Percentiles rank a stretch among this genome's conserved stretches.
Conservation (phyloP, 352 stramenopile species). For the Phytophthora cryptogea region DNA sequence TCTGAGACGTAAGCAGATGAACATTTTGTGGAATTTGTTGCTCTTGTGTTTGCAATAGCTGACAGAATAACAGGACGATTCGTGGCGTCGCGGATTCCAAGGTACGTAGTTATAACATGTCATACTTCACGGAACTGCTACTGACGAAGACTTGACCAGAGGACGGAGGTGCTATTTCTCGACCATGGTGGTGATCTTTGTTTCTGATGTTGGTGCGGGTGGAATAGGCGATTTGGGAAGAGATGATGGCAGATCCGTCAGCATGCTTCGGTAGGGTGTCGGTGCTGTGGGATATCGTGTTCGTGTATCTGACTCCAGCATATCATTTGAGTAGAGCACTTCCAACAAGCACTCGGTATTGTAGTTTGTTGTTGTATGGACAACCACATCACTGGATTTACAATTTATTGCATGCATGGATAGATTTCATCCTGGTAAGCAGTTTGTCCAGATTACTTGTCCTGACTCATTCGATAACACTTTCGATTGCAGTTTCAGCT, state of each 20-base stretch:
- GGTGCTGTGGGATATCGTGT: not conserved
- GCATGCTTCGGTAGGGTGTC: conserved; percentile 69
- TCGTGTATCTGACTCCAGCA: conserved; percentile 2
- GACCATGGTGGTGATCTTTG: not conserved
- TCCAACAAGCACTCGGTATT: conserved; percentile 72
- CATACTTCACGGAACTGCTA: conserved; percentile 2
- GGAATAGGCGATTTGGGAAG: conserved; percentile 82
- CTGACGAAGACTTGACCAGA: conserved; percentile 15
- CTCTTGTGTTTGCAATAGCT: conserved; percentile 5
- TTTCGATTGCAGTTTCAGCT: conserved; percentile 68
- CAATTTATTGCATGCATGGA: not conserved
- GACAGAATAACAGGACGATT: conserved; percentile 52
- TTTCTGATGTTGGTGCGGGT: not conserved
- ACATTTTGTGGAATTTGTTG: not conserved
- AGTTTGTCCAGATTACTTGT: conserved; percentile 4
- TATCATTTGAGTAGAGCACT: conserved; percentile 52
- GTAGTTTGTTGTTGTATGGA: not conserved
- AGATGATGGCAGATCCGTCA: conserved; percentile 87
- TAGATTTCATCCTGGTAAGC: conserved; percentile 82
- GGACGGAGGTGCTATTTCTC: conserved; percentile 31
- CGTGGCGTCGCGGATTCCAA: conserved; percentile 66
- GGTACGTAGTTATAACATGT: conserved; percentile 23
- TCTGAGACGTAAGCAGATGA: conserved; percentile 59
- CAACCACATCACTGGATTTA: not conserved
- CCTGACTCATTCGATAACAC: conserved; percentile 16